Percentiles rank a stretch among this genome's conserved stretches.
Evolutionary conservation across 73 alveolate genomes (phyloP).

Genomic region (Paramecium primaurelia): DNA sequence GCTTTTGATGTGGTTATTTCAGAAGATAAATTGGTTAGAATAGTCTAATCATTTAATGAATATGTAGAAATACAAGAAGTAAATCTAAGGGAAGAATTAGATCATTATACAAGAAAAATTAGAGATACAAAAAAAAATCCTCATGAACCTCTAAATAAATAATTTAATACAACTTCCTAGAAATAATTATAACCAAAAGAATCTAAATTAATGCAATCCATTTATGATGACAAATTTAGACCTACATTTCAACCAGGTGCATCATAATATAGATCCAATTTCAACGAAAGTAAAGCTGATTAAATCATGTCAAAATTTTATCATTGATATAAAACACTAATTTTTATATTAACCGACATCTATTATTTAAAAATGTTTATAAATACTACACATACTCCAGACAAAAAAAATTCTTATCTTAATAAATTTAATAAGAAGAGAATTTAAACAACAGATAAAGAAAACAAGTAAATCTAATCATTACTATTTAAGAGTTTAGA

Average conservation of each 20-base stretch:
- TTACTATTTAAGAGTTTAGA: background rate
- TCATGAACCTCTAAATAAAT: background rate
- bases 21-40: background rate
- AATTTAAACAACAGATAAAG: background rate
- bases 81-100: background rate
- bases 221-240: background rate
- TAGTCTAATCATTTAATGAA: background rate
- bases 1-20: background rate
- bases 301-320: background rate
- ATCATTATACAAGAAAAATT: background rate
- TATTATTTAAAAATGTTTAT: background rate
- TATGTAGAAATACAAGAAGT: slow-evolving; percentile 24
- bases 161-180: background rate
- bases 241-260: background rate
- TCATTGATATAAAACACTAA: background rate
- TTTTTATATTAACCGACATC: background rate
- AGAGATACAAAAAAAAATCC: background rate
- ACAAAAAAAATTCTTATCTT: background rate
- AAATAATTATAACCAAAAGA: background rate
- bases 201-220: background rate
- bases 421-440: background rate
- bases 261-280: background rate
- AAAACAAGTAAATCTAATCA: background rate
- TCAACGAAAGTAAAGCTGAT: background rate
- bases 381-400: background rate